These are phyloP conservation scores for Erysiphe pulchra DNA, from an alignment of 2,329 filamentous ascomycete species.

Conservation along the genomic window DNA sequence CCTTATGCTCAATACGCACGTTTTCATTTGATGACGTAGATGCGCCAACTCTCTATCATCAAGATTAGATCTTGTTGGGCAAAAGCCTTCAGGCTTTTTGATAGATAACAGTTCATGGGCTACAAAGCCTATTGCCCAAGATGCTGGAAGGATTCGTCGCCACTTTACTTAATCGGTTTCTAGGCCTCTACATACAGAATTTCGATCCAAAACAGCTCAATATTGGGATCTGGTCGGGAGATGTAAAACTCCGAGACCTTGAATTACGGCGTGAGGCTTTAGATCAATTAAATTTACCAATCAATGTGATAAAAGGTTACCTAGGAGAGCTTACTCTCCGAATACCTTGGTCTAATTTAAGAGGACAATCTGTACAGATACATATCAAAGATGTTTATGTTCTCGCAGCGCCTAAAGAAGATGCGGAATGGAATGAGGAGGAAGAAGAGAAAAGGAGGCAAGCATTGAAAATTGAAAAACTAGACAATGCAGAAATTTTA, in stretches of 20 bases:
- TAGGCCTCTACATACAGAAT: conserved; percentile 99
- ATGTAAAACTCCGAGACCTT: conserved; percentile 83
- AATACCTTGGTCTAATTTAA: conserved; percentile 93
- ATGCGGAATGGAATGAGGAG: conserved; percentile 75
- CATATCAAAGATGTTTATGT: conserved; percentile 94
- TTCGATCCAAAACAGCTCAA: conserved; percentile 96
- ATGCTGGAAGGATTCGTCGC: conserved; percentile 97
- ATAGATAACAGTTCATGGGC: neutral
- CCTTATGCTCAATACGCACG: too few relatives aligned
- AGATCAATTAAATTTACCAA: conserved; percentile 83
- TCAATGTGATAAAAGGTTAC: conserved; percentile 92
- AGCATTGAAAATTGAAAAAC: conserved; percentile 93
- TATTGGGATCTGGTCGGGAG: conserved; percentile 95
- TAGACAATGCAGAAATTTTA: conserved; percentile 84
- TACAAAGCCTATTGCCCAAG: conserved; percentile 18
- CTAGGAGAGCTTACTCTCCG: conserved; percentile 73
- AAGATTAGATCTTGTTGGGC: neutral
- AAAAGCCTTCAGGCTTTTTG: neutral
- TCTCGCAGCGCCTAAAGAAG: conserved; percentile 82
- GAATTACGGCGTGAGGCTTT: conserved; percentile 85
- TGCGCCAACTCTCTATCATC: too few relatives aligned
- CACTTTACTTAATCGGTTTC: conserved; percentile 90
- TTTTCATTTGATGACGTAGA: too few relatives aligned
- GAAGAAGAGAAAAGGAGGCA: conserved; percentile 75
- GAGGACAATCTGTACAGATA: conserved; percentile 81